Percentiles rank a stretch among this genome's conserved stretches.
These are phyloP conservation scores for Trichophyton verrucosum DNA, from an alignment of 2,329 filamentous ascomycete species.

Conservation along the genomic window DNA sequence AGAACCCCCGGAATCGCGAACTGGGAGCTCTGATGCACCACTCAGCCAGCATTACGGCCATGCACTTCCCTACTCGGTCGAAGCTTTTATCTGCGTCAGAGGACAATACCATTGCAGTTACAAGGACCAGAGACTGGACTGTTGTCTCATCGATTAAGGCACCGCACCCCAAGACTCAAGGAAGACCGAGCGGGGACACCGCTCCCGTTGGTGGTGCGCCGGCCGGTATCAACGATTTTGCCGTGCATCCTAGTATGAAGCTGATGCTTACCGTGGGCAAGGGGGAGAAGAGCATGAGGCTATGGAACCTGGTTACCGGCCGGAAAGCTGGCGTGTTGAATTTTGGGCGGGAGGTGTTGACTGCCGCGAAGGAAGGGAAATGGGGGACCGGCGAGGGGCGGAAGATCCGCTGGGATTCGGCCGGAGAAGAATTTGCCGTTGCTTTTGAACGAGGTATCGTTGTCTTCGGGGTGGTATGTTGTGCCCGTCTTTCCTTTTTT, in stretches of 20 bases:
- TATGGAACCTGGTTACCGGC: conserved; percentile 95
- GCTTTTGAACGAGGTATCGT: conserved; percentile 76
- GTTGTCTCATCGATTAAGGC: conserved; percentile 79
- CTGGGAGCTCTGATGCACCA: conserved; percentile 81
- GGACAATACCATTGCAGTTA: conserved; percentile 83
- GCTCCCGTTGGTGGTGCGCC: conserved; percentile 68
- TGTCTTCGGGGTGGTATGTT: conserved; percentile 62
- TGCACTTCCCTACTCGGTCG: conserved; percentile 70
- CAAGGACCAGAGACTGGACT: conserved; percentile 78
- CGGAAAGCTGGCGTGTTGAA: conserved; percentile 90
- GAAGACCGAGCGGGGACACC: conserved; percentile 80
- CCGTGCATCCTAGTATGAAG: conserved; percentile 91
- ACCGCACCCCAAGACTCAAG: conserved; percentile 66
- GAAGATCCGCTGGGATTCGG: conserved; percentile 65
- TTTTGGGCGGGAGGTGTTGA: conserved; percentile 61
- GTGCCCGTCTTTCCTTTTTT: not conserved
- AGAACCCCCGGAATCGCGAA: conserved; percentile 79
- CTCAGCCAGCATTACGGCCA: conserved; percentile 62
- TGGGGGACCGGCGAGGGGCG: conserved; percentile 71
- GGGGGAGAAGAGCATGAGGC: conserved; percentile 77
- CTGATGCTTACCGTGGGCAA: conserved; percentile 87
- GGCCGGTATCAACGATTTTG: conserved; percentile 86
- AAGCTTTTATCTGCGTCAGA: conserved; percentile 83
- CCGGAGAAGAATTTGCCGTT: conserved; percentile 73
- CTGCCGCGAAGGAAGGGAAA: conserved; percentile 62